Base-by-base conservation (phyloP, 768 basidiomycete genomes). In the Tricholomella constricta region DNA sequence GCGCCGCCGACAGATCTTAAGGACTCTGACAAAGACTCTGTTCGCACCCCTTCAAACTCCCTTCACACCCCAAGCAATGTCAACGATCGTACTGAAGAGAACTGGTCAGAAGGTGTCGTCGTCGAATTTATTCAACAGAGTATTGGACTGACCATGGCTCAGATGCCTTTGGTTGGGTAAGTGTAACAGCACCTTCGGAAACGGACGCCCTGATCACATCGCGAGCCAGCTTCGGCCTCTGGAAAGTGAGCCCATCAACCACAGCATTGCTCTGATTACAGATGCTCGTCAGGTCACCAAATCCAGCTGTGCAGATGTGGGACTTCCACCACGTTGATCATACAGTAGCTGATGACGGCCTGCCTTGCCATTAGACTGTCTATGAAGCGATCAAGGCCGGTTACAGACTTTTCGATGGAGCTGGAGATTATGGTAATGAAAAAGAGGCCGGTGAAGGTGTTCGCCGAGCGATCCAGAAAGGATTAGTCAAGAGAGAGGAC, bases 371-470 rank as follows among this genome's bases (percentile, higher is more conserved):
- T 32, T 62, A 91, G 82, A 84, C 81, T 48, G 91, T 95, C 45
- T 93, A 92, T 76, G 73, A 86, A 52, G 91, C 93, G 15, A 88
- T 94, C 73, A 91, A 91, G 68, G 76, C 78, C 22, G 93, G 94
- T 0, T 94, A 92, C 67, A 84, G 93, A 56, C 86, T 96, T 49
- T 77, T 96, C 50, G 92, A 94, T 51, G 87, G 89, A 55, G 91
- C 91, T 27, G 83, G 84, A 59, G 90, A 91, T 72, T 94, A 93
- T 67, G 92, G 89, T 7, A 95, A 96, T 58, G 94, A 96, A 72
- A 89, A 85, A 63, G 85, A 93, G 68, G 87, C 88, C 4, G 91
- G 89, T 1, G 78, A 85, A 62, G 92, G 92, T 57, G 79, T 94
- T 52, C 78, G 76, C 47, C 82, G 84, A 12, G 92, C 91, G n/a